Conservation (phyloP, 768 basidiomycete species). For the Boletus tomentosulus region DNA sequence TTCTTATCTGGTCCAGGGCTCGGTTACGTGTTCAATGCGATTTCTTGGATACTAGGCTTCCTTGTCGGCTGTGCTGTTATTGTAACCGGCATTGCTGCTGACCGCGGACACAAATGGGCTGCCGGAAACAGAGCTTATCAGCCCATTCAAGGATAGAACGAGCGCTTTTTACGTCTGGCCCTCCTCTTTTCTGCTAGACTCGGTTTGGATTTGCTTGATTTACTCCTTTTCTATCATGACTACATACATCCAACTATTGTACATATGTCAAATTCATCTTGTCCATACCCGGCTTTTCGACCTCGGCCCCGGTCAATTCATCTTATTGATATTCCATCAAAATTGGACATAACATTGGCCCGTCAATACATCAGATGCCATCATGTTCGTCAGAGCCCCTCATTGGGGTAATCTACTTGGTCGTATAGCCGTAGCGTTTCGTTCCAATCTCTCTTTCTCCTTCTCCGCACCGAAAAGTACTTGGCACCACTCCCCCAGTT, state of each 20-base stretch:
- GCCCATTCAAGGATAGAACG: slow-evolving; percentile 20
- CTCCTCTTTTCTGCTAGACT: background rate
- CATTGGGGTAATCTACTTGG: slow-evolving; percentile 74
- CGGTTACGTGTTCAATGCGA: slow-evolving; percentile 53
- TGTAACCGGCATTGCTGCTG: slow-evolving; percentile 54
- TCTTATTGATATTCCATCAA: no score
- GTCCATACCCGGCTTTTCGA: slow-evolving; percentile 10
- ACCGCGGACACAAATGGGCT: slow-evolving; percentile 58
- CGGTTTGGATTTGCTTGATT: background rate
- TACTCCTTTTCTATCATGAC: background rate
- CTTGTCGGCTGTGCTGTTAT: slow-evolving; percentile 52
- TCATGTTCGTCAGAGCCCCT: slow-evolving; percentile 23
- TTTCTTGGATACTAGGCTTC: slow-evolving; percentile 60
- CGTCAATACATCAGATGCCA: background rate
- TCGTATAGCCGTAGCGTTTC: slow-evolving; percentile 81
- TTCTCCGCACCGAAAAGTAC: slow-evolving; percentile 75
- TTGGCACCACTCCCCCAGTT: slow-evolving; percentile 66
- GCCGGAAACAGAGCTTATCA: slow-evolving; percentile 70
- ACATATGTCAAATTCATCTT: background rate
- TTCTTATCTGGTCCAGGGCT: slow-evolving; percentile 39
- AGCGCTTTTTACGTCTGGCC: background rate
- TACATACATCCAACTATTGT: background rate
- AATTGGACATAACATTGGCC: background rate
- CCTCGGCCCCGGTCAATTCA: background rate
- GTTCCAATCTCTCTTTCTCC: slow-evolving; percentile 88